Base-by-base conservation (phyloP, 1,284 basidiomycete species). In the Cryptococcus sp. region DNA sequence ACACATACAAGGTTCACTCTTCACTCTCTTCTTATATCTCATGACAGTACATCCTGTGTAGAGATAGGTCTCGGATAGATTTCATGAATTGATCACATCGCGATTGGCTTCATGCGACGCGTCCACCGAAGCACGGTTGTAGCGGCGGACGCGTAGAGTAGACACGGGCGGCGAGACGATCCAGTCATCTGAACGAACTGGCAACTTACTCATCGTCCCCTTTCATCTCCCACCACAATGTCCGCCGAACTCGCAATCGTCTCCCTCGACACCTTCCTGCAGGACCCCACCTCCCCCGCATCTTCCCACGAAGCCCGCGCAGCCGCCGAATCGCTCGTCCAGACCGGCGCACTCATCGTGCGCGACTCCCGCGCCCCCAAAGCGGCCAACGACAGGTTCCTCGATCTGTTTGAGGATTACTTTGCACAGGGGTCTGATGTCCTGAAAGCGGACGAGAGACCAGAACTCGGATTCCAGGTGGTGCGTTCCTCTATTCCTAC, bases 361-460 rank as follows among this genome's bases (percentile, higher is more conserved):
- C 84, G 83, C 50, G 91, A 94, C 72, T 87, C 86, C 18, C 82
- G 90, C 8, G 89, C 91, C n/a, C 83, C 84, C 0, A 87, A 89
- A 67, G 80, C 84, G 21, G 88, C 90, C 67, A 94, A 94, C 70
- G 76, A 81, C 46, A 79, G 79, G 13, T 93, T 93, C 73, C 82
- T 94, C 38, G 87, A 90, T 75, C 79, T 92, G 40, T 81, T 91
- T 50, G 82, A 83, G 70, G 89, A 93, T 72, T 96, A 96, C 74
- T 96, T 95, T 72, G 81, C 82, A 3, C 91, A 91, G 70, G 81
- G 85, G 0, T 69, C 81, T 28, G 78, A 79, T 2, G 79, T 78
- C 3, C 79, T 95, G 54, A 80, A 82, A 77, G 80, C 83, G 62
- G 92, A 95, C 61, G 86, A 90, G 71, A 82, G 86, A 15, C 89